phyloP scores from a whole-genome alignment of 2,329 filamentous ascomycete genomes.

The Hortaea sp. region DNA sequence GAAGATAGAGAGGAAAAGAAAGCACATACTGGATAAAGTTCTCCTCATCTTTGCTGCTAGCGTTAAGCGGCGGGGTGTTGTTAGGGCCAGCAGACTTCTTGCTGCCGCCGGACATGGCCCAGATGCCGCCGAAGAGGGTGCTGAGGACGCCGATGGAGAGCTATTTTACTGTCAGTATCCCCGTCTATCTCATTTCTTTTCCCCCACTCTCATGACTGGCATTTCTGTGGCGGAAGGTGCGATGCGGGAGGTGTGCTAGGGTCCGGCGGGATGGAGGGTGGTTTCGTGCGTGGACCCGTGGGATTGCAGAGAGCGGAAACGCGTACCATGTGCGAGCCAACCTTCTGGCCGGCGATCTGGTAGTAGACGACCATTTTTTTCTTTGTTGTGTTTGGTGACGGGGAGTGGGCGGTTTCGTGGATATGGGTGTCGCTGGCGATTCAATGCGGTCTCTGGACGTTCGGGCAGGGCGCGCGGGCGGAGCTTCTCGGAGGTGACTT shows the following conservation, averaged over 20 bases:
- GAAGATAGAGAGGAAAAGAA: background rate
- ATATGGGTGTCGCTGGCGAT: too few species aligned
- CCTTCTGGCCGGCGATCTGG: constrained; percentile 41
- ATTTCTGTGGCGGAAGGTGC: background rate
- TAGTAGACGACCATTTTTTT: constrained; percentile 42
- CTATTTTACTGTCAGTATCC: constrained; percentile 26
- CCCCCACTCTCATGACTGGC: background rate
- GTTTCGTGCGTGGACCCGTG: background rate
- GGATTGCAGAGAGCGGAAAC: background rate
- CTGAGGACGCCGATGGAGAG: constrained; percentile 51
- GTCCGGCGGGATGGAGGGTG: background rate
- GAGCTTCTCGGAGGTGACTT: constrained; percentile 2
- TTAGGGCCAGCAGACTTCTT: constrained; percentile 37
- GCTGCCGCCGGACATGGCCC: constrained; percentile 36
- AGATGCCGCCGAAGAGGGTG: constrained; percentile 37
- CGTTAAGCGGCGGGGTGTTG: constrained; percentile 50
- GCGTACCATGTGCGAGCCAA: constrained; percentile 46
- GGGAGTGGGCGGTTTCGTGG: too few species aligned
- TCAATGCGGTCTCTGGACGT: too few species aligned
- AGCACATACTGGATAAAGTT: constrained; percentile 54
- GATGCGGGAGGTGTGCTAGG: background rate
- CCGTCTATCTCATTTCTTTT: background rate
- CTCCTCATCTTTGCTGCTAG: constrained; percentile 57
- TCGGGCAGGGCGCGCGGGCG: background rate
- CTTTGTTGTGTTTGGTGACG: background rate